Evolutionary conservation across 225 moss, liverwort and hornwort genomes (phyloP), one percentile per base, ranked within the genome.

Genomic region (Physcomitrium patens): DNA sequence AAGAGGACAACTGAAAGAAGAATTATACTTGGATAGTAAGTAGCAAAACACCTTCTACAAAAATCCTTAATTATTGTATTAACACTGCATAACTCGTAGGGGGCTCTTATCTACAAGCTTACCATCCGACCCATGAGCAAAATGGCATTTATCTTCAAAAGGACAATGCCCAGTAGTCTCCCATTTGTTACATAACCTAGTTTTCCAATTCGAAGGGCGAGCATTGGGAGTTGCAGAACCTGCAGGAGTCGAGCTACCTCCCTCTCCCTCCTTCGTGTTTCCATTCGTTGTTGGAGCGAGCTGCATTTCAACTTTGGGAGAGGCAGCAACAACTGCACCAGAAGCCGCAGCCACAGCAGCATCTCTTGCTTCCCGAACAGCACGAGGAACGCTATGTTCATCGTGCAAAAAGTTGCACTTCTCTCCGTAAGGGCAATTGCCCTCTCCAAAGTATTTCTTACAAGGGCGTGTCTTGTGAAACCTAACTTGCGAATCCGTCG

Each of bases 391-490:
- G 73, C 77, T 92, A 77, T 89, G 89, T 67, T 99, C 97, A 63
- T 95, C 91, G 48, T 99, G 97, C 77, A 93, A 74, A 74, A 95
- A 99, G 77, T 94, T 99, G 84, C 97, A 99, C 69, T 93, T 90
- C 60, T 95, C 95, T 31, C 97, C 97, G 60, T 99, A 99, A 0
- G 97, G 95, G 20, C 97, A 99, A 69, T 91, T 93, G 37, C 87
- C 74, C 63, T 93, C 97, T 31, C 93, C 94, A 12, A 89, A 91
- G 70, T 93, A 99, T 63, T 99, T 99, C 81, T 99, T 99, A 70
- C 97, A 99, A 28, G 93, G 97, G 37, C 97, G 94, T 19, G 97
- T 94, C 75, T 95, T 99, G 71, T 99, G 95, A 75, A 94, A 99
- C 52, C 94, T 76, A 44, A 89, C 90, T 72, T 91, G 97, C 37